Evolutionary conservation across 2,329 filamentous ascomycete species (phyloP), one percentile per base, ranked within the genome.

Genomic region (Diaporthe eres): DNA sequence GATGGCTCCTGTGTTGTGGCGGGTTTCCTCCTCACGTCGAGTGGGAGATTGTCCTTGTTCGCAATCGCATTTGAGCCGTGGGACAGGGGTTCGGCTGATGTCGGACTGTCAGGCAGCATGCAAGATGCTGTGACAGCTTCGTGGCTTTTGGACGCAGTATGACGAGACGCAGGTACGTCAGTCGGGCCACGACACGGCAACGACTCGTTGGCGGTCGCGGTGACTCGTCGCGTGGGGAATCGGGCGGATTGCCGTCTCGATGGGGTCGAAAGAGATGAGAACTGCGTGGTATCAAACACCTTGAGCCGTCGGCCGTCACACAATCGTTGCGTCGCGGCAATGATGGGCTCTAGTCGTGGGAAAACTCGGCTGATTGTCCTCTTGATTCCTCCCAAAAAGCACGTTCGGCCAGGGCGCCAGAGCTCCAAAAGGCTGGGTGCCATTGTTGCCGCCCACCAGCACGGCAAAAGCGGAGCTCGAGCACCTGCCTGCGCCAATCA

Each of bases 151-250:
- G 49, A 55, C 13, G 71, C 71, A 73, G 71, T 55, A 73, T 73
- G 71, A 65, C 71, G 60, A 57, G 60, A 73, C 51, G 58, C 71
- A 73, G 71, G 71, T 73, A 73, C 71, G 71, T 55, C 71, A 73
- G 71, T 65, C 49, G 47, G 55, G 47, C 49, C 71, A 73, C 71
- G 71, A 70, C 65, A 42, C 47, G 65, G 65, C 49, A 55, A 55
- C 71, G 51, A 55, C 37, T 65, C 25, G 49, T 17, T 65, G 68
- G 37, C 53, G 19, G 51, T 47, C 39, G 68, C 51, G 49, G 58
- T 73, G 58, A 55, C 34, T 63, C 58, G 71, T 65, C 58, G 71
- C 71, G 71, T 67, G 49, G 58, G 60, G 34, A 22, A 15, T 25
- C 25, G 57, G 34, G 71, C 25, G 34, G 71, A 31, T 31, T 28